Evolutionary conservation across 768 basidiomycete species (phyloP), one percentile per base, ranked within the genome.

Genomic region (Suillus sp.): DNA sequence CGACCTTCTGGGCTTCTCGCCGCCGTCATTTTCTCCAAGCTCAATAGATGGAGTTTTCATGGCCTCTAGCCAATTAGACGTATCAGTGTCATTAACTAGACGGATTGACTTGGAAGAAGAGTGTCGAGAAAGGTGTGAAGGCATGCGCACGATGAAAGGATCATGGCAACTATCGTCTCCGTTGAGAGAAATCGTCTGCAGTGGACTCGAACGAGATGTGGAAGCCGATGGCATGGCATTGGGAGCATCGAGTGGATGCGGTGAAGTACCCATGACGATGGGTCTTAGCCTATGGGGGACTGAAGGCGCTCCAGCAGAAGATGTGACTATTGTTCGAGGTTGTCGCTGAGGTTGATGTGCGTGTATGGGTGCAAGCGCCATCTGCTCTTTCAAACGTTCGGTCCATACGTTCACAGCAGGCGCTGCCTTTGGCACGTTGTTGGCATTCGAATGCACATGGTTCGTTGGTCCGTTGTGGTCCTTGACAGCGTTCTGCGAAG

Each of bases 41-140:
- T 47, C 37, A 35, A n/a, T 27, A 18, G 25, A 40, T 18, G 43
- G 61, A 40, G 61, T 25, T 65, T 78, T 81, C 25, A 81, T 79
- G 30, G 78, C 79, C 64, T 79, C 82, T 43, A 80, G 85, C 83
- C 82, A 82, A 62, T 69, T 74, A 30, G 79, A 78, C 1, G 71
- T 43, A 65, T 82, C 79, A 54, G 74, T 71, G 8, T 74, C 65
- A 20, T 64, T 48, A 42, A 73, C 62, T 45, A 69, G 60, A 13
- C 69, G 64, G 11, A 64, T 71, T 0, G 73, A 69, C 61, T 63
- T 65, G 50, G 70, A 73, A 16, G 73, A 74, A 16, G 72, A 64
- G 57, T 59, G 68, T 51, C 74, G 75, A 58, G 72, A 72, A 25
- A 72, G 75, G 50, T 74, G 74, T 20, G 77, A 74, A 20, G 73